These are phyloP conservation scores for Datisca glomerata DNA, from an alignment of 306 rosid genomes.

Conservation along the genomic window DNA sequence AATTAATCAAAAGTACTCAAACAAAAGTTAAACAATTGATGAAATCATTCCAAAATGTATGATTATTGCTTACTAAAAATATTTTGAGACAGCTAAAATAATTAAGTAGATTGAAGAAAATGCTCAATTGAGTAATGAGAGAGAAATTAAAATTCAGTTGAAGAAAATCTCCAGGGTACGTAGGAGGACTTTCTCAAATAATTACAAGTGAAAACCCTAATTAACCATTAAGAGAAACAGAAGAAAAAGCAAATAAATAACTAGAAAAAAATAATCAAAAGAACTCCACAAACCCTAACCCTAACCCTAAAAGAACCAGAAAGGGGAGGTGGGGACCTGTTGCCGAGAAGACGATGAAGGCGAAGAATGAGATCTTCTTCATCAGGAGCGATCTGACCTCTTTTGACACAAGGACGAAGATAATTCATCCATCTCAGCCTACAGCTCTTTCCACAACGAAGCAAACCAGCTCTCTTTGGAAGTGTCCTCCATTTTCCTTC, in stretches of 20 bases:
- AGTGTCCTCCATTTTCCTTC: slow-evolving; percentile 86
- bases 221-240: background rate
- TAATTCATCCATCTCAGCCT: slow-evolving; percentile 97
- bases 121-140: too few relatives aligned
- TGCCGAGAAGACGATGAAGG: slow-evolving; percentile 89
- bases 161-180: too few relatives aligned
- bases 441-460: slow-evolving; percentile 86
- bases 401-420: slow-evolving; percentile 80
- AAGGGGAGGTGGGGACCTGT: slow-evolving; percentile 20
- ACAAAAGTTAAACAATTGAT: background rate
- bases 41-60: background rate
- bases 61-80: background rate
- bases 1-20: too few relatives aligned
- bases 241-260: background rate
- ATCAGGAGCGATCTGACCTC: slow-evolving; percentile 83
- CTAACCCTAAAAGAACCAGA: background rate
- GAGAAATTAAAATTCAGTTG: too few relatives aligned
- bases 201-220: too few relatives aligned
- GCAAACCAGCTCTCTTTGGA: slow-evolving; percentile 65
- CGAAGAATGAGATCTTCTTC: slow-evolving; percentile 95
- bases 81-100: too few relatives aligned
- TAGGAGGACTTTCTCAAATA: too few relatives aligned
- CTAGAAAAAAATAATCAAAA: background rate
- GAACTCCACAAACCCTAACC: background rate
- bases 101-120: too few relatives aligned